Evolutionary conservation across 2,329 filamentous ascomycete genomes (phyloP), one percentile per base, ranked within the genome.

Genomic region (Dactylonectria macrodidyma): DNA sequence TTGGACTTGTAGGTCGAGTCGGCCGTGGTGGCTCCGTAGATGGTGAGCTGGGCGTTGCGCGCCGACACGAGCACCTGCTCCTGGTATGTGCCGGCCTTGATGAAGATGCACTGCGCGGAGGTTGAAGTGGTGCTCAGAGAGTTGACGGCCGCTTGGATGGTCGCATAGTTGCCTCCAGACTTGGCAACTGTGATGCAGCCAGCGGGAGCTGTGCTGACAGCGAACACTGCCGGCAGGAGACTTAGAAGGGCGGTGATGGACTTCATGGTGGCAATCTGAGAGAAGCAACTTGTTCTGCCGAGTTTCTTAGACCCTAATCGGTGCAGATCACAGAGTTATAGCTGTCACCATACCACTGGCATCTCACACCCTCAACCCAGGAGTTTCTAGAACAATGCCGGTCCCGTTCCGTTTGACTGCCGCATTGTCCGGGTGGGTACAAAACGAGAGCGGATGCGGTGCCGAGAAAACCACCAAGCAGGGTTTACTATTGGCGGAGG

Each of bases 11-110:
- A 91, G 34, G 70, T 51, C 16, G 80, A 80, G 10, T 81, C 78
- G 4, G 86, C 86, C 68, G 79, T 76, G 1, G 90, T 91, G 74
- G 87, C 87, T 19, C 91, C 90, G 26, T 78, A 77, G 73, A 89
- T 88, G 66, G 90, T 84, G 30, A 86, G 85, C 44, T 90, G 80
- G 2, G 85, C 87, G 3, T 80, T 81, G 60, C 87, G 83, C 0
- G 78, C 75, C 6, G 83, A 77, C 22, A 91, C 83, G 65, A 86
- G 86, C 38, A 91, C 88, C 44, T 75, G 73, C 24, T 90, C 88
- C 24, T 80, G 81, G 79, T 90, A 90, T 16, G 85, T 89, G 2
- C 89, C 38, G 79, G 91, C 91, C 36, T 86, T 88, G 78, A 92
- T 86, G 81, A 91, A 91, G 79, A 92, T 89, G 75, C 85, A 87